A percentile compares a stretch with the other conserved stretches of the same genome.
Conservation (phyloP, 768 basidiomycete species). For the Sarcodon aspratus region DNA sequence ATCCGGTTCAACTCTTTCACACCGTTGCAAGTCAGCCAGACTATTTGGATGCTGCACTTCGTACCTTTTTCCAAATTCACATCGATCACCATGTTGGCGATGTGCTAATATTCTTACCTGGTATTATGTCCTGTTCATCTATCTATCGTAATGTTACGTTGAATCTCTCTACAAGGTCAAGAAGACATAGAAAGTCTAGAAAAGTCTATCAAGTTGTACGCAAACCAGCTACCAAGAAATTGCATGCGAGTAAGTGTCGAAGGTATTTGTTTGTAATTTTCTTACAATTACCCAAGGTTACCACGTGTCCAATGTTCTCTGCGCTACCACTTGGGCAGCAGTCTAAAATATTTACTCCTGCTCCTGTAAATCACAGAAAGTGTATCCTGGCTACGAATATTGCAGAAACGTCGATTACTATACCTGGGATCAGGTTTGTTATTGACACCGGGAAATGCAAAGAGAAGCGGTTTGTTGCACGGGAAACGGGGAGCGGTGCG, state of each 20-base stretch:
- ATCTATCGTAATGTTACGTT: background rate
- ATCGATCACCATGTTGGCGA: conserved; percentile 71
- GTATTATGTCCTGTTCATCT: conserved; percentile 19
- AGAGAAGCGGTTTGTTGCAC: conserved; percentile 78
- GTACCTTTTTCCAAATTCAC: conserved; percentile 93
- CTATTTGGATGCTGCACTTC: conserved; percentile 81
- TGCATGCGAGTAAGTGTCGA: conserved; percentile 31
- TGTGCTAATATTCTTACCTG: conserved; percentile 89
- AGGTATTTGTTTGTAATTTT: background rate
- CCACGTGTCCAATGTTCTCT: conserved; percentile 77
- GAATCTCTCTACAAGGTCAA: conserved; percentile 45
- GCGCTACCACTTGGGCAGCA: conserved; percentile 73
- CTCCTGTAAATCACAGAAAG: conserved; percentile 65
- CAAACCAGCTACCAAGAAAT: conserved; percentile 55
- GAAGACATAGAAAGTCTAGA: conserved; percentile 91
- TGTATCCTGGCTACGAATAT: conserved; percentile 97
- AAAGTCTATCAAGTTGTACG: conserved; percentile 58
- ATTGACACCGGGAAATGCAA: conserved; percentile 96
- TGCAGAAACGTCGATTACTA: conserved; percentile 96
- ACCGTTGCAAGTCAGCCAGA: conserved; percentile 64
- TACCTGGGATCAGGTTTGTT: conserved; percentile 91
- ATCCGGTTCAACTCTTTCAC: conserved; percentile 81
- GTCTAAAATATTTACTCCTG: conserved; percentile 59
- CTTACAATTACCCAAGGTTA: conserved; percentile 33
- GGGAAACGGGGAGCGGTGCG: conserved; percentile 56